phyloP scores from a whole-genome alignment of 129 eudicot genomes.

The Chrysanthemum makinoi region DNA sequence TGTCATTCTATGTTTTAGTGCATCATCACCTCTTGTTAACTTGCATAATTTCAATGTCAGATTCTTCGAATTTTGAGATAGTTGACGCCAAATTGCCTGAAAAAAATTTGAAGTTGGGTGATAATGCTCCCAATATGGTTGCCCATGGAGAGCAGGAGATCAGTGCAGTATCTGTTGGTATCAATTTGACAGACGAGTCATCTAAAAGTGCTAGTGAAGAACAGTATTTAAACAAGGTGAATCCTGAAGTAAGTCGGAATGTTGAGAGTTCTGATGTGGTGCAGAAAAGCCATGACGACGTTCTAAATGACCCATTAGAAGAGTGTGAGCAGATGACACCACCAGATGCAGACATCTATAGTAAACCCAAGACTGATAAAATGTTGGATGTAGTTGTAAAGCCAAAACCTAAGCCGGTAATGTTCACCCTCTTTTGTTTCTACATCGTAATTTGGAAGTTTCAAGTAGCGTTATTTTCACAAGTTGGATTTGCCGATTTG shows the following conservation, averaged over 20 bases:
- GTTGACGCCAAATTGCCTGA: conserved; percentile 33
- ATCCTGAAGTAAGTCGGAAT: neutral
- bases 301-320: conserved; percentile 23
- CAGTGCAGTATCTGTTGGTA: neutral
- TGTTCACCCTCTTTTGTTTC: neutral
- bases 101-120: conserved; percentile 16
- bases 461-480: neutral
- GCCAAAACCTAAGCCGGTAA: conserved; percentile 39
- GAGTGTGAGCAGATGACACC: conserved; percentile 58
- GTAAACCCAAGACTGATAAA: conserved; percentile 20
- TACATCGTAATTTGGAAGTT: neutral
- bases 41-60: neutral
- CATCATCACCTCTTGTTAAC: neutral
- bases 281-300: conserved; percentile 24
- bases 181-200: no score
- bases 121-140: neutral
- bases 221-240: conserved; percentile 4
- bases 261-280: conserved; percentile 29
- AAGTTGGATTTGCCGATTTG: conserved; percentile 5
- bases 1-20: neutral
- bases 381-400: conserved; percentile 1
- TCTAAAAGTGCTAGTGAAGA: neutral
- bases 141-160: conserved; percentile 10
- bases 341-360: conserved; percentile 47
- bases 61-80: conserved; percentile 36